Percentiles rank a stretch among this genome's conserved stretches.
Conservation (phyloP, 176 grass and related monocot genomes). For the Microstegium vimineum region DNA sequence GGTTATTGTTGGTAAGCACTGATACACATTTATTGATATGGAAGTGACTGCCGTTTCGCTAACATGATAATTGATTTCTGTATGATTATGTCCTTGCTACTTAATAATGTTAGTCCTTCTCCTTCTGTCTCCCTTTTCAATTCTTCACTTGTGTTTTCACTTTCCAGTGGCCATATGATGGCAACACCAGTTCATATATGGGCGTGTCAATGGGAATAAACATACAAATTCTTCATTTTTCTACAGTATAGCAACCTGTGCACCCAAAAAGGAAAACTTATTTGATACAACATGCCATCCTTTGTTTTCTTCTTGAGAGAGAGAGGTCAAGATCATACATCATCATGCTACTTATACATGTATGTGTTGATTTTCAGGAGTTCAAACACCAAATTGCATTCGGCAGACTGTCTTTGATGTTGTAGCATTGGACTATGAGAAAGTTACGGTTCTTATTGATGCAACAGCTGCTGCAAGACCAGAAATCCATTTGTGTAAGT, state of each 20-base stretch:
- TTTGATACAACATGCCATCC: background rate
- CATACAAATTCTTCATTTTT: background rate
- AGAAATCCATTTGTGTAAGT: slow-evolving; percentile 85
- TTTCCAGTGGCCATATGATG: background rate
- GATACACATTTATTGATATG: background rate
- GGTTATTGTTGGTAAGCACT: slow-evolving; percentile 75
- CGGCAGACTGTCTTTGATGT: slow-evolving; percentile 90
- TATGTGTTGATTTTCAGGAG: slow-evolving; percentile 41
- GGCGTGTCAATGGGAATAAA: background rate
- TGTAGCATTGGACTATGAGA: slow-evolving; percentile 73
- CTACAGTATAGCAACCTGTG: background rate
- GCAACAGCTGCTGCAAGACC: slow-evolving; percentile 81
- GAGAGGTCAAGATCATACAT: background rate
- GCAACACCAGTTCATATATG: background rate
- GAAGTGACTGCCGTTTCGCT: background rate
- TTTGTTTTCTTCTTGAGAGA: background rate
- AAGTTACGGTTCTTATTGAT: slow-evolving; percentile 72
- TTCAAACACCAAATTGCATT: slow-evolving; percentile 98
- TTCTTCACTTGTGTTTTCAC: background rate
- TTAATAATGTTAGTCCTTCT: background rate
- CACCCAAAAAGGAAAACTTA: background rate
- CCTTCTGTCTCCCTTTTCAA: background rate
- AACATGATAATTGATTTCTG: background rate
- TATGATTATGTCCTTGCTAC: background rate
- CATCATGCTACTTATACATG: background rate